phyloP scores from a whole-genome alignment of 352 stramenopile species.

The Phytophthora quininea region DNA sequence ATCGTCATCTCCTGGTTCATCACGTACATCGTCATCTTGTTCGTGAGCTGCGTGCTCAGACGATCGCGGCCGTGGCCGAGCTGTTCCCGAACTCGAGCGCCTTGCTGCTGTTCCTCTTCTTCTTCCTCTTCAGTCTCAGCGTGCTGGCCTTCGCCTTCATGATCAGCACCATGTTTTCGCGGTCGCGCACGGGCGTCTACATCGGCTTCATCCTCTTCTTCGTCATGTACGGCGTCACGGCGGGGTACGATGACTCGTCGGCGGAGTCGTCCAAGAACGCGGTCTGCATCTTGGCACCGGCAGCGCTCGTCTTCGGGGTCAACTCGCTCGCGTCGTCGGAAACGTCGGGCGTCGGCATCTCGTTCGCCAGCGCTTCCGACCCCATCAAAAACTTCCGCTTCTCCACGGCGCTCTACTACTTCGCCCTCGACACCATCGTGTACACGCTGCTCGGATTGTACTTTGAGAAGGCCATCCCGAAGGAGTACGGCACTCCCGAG shows the following conservation, averaged over 20 bases:
- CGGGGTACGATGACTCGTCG: conserved; percentile 56
- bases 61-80: conserved; percentile 20
- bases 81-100: conserved; percentile 40
- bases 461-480: conserved; percentile 86
- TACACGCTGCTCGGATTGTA: conserved; percentile 90
- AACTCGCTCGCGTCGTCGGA: conserved; percentile 64
- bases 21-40: conserved; percentile 44
- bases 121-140: conserved; percentile 40
- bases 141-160: conserved; percentile 39
- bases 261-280: conserved; percentile 38
- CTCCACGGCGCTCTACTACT: conserved; percentile 51
- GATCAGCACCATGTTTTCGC: conserved; percentile 45
- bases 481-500: conserved; percentile 64
- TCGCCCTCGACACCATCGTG: conserved; percentile 82
- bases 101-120: conserved; percentile 36
- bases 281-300: conserved; percentile 53
- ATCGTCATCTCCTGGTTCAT: conserved; percentile 51
- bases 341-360: conserved; percentile 46
- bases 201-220: conserved; percentile 46
- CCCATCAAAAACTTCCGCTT: conserved; percentile 44
- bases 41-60: conserved; percentile 42
- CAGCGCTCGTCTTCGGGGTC: conserved; percentile 46
- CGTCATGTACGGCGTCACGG: conserved; percentile 34
- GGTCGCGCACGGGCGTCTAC: conserved; percentile 36
- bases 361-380: conserved; percentile 40